Evolutionary conservation across 2,329 filamentous ascomycete genomes (phyloP), one percentile per base, ranked within the genome.

Genomic region (Fusarium drepaniforme): DNA sequence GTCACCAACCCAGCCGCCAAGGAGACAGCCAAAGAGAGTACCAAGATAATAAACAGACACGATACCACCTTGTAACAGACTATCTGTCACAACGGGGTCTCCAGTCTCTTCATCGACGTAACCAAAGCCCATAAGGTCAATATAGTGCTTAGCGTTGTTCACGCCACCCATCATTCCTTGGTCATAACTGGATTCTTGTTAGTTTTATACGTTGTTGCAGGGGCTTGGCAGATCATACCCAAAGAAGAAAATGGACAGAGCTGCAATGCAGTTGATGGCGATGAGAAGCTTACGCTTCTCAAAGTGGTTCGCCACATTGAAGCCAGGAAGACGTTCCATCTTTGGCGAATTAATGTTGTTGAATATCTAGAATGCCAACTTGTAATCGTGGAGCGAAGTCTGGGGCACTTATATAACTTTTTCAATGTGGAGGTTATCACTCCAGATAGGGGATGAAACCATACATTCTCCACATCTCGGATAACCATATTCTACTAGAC

Each of bases 271-370:
- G 64, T 78, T 78, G 33, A 78, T 72, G 13, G 73, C 75, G 12
- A 78, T 77, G 53, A 78, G 76, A 67, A 78, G 74, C 70, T 68
- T 25, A 0, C 77, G 71, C 73, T 77, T 78, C 73, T 78, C 76
- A 18, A 74, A 74, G 38, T 71, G 75, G 18, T 74, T 74, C 4
- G 72, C 72, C 38, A 74, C 68, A 42, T 74, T 74, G 3, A 75
- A 73, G 12, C 73, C 73, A 0, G 73, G 72, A 30, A 75, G 72
- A 4, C 72, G 56, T 44, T 75, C 73, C 73, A 75, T 75, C 9
- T 6, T 65, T 23, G 9, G n/a, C 11, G 1, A 25, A 7, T 42
- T 44, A 5, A 42, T 64, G 9, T 30, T n/a, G 3, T 18, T 12
- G 1, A 8, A 21, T 30, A 13, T 49, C 21, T 15, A 49, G 23